A percentile compares a stretch with the other conserved stretches of the same genome.
phyloP scores from a whole-genome alignment of 106 monocot genomes.

The Cymbidium sinense region DNA sequence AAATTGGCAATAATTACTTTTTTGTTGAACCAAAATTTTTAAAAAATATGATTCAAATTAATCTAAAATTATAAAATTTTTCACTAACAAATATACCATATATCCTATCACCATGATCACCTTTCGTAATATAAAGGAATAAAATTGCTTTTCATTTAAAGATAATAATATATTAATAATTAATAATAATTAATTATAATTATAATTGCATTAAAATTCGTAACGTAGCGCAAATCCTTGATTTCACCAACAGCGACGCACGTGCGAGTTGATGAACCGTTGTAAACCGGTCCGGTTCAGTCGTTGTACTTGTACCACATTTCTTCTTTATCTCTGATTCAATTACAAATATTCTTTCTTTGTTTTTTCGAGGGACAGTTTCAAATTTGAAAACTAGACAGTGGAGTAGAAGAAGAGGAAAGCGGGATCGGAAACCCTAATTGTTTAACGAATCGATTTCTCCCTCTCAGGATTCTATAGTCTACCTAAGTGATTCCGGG shows the following conservation, averaged over 20 bases:
- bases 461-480: background rate
- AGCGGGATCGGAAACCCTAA: background rate
- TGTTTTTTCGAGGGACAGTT: background rate
- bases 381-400: background rate
- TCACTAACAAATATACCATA: no score
- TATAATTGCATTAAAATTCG: background rate
- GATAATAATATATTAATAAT: background rate
- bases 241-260: background rate
- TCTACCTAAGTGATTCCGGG: background rate
- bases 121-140: no score
- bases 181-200: background rate
- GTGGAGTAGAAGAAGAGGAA: background rate
- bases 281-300: slow-evolving; percentile 2
- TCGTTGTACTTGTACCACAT: background rate
- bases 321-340: background rate
- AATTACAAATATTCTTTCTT: background rate
- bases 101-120: no score
- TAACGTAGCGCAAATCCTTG: background rate
- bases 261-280: background rate
- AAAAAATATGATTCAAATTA: no score
- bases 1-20: no score
- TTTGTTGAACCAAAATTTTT: no score
- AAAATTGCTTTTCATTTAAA: no score
- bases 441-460: background rate
- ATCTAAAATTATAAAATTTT: no score